A percentile compares a stretch with the other conserved stretches of the same genome.
Evolutionary conservation across 176 grass and related monocot genomes (phyloP).

Genomic region (Ensete glaucum): DNA sequence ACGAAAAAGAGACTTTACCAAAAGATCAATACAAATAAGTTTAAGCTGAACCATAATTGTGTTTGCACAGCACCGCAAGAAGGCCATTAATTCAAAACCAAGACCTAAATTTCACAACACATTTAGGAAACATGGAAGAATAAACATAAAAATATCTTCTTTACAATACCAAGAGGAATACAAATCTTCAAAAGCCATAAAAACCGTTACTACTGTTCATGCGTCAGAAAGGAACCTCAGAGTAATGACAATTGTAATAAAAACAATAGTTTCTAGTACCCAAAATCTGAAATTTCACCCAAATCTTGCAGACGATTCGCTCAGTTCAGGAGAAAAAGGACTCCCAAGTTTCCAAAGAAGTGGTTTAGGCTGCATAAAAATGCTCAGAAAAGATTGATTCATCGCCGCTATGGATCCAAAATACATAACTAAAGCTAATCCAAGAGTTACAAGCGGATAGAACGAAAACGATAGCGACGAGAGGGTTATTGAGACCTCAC

Average conservation of each 20-base stretch:
- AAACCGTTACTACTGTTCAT: background rate
- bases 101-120: background rate
- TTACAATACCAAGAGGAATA: background rate
- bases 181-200: background rate
- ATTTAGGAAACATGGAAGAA: background rate
- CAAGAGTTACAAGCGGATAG: no score
- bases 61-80: background rate
- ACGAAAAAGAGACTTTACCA: no score
- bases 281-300: background rate
- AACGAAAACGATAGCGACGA: no score
- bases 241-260: background rate
- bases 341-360: background rate
- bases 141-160: background rate
- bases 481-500: no score
- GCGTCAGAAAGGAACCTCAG: background rate
- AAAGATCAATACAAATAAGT: no score
- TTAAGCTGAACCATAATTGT: background rate
- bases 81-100: background rate
- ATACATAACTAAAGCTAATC: no score
- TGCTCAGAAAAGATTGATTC: background rate
- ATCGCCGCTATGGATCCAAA: no score
- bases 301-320: background rate
- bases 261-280: background rate
- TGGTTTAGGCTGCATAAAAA: background rate
- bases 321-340: background rate